Percentiles rank a stretch among this genome's conserved stretches.
These are phyloP conservation scores for Saturnispora galanensis DNA, from an alignment of 805 yeast species.

Conservation along the genomic window DNA sequence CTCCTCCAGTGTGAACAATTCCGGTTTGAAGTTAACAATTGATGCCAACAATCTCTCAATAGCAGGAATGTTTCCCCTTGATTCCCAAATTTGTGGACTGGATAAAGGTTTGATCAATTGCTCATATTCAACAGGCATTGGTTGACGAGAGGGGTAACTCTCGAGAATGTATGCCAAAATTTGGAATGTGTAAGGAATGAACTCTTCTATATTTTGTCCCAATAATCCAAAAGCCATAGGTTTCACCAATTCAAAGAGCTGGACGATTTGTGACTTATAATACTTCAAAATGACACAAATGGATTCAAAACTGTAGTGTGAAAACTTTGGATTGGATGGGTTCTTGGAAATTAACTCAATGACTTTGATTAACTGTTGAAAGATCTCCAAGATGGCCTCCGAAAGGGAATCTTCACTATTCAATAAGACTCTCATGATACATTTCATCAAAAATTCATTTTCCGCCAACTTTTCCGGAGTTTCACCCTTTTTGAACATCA, in stretches of 20 bases:
- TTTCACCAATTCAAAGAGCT: constrained; percentile 44
- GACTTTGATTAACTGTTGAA: constrained; percentile 61
- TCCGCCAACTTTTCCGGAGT: constrained; percentile 90
- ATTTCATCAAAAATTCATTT: constrained; percentile 86
- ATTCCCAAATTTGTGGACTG: constrained; percentile 91
- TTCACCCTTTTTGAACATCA: constrained; percentile 48
- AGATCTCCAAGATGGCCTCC: constrained; percentile 35
- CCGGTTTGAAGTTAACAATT: constrained; percentile 43
- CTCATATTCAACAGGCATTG: constrained; percentile 56
- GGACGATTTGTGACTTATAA: constrained; percentile 26
- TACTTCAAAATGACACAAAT: constrained; percentile 65
- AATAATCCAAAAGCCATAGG: constrained; percentile 61
- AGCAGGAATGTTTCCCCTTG: constrained; percentile 88
- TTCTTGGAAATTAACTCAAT: constrained; percentile 66
- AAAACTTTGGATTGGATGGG: constrained; percentile 91
- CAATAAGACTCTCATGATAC: constrained; percentile 72
- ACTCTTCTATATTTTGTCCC: constrained; percentile 84
- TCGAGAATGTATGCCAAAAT: constrained; percentile 74
- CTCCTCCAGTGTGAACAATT: constrained; percentile 29
- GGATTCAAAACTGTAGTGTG: constrained; percentile 86
- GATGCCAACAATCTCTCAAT: constrained; percentile 70
- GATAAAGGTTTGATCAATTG: constrained; percentile 71
- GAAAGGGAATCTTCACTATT: constrained; percentile 60
- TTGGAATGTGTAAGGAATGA: constrained; percentile 88
- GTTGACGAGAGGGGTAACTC: constrained; percentile 35